These are phyloP conservation scores for Erodium trifolium DNA, from an alignment of 441 rosid genomes.

Conservation along the genomic window DNA sequence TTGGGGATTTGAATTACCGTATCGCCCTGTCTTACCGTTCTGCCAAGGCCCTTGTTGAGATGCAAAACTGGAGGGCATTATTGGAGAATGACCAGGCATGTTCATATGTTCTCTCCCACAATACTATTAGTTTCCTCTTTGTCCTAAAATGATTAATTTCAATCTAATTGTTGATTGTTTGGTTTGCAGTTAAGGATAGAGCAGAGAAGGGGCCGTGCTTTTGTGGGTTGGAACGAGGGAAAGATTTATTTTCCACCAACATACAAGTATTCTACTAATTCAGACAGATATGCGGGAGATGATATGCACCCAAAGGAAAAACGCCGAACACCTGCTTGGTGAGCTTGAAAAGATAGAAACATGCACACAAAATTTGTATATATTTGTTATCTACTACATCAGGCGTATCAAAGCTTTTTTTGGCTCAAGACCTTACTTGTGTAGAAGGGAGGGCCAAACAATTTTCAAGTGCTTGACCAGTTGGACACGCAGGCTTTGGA, in stretches of 20 bases:
- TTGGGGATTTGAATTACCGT: constrained; percentile 94
- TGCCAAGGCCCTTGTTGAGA: constrained; percentile 48
- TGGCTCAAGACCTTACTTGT: too few relatives aligned
- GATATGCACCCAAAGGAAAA: constrained; percentile 86
- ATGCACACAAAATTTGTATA: background rate
- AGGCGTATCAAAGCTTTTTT: too few relatives aligned
- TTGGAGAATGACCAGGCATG: constrained; percentile 91
- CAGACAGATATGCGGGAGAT: constrained; percentile 75
- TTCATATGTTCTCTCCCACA: background rate
- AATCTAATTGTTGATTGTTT: constrained; percentile 16
- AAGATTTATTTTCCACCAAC: constrained; percentile 93
- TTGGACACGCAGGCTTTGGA: too few relatives aligned
- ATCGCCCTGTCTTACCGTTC: constrained; percentile 61
- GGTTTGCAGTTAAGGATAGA: constrained; percentile 62
- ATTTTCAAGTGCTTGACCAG: too few relatives aligned
- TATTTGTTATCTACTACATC: too few relatives aligned
- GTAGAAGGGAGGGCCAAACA: too few relatives aligned
- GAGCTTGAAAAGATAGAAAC: constrained; percentile 3
- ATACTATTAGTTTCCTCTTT: background rate
- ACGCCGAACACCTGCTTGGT: constrained; percentile 98
- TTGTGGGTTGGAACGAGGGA: constrained; percentile 95
- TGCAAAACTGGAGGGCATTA: constrained; percentile 88
- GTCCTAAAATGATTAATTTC: background rate
- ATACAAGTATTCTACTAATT: constrained; percentile 91
- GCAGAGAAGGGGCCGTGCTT: constrained; percentile 64